Evolutionary conservation across 2,329 filamentous ascomycete species (phyloP).

Genomic region (Aspergillus versicolor): DNA sequence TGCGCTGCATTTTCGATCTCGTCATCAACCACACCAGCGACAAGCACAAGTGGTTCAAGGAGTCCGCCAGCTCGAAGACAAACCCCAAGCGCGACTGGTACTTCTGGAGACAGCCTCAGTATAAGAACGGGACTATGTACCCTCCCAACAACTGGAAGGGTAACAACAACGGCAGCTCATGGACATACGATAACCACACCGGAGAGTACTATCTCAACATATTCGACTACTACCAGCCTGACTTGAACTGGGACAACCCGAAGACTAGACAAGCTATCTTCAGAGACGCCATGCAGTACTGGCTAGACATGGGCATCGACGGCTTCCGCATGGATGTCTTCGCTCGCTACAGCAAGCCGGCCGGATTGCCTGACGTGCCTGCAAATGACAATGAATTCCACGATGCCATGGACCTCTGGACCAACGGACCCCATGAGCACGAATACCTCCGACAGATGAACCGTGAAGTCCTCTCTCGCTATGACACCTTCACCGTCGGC

Average conservation of each 20-base stretch:
- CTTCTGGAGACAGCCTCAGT: constrained; percentile 55
- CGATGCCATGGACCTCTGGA: constrained; percentile 57
- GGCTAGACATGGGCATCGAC: constrained; percentile 70
- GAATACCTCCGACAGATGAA: constrained; percentile 71
- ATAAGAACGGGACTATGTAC: constrained; percentile 59
- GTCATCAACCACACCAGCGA: constrained; percentile 76
- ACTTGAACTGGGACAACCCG: constrained; percentile 80
- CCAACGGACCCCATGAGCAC: constrained; percentile 68
- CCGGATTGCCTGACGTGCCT: constrained; percentile 48
- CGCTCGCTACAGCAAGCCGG: constrained; percentile 68
- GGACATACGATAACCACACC: constrained; percentile 39
- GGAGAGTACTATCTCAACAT: constrained; percentile 74
- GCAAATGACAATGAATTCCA: constrained; percentile 48
- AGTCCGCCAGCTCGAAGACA: constrained; percentile 58
- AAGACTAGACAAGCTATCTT: constrained; percentile 68
- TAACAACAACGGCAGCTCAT: no score
- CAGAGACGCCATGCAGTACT: constrained; percentile 70
- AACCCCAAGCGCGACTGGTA: constrained; percentile 66
- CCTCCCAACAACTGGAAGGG: constrained; percentile 69
- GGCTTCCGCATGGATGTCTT: constrained; percentile 73
- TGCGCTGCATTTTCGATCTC: constrained; percentile 71
- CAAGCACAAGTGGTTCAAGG: constrained; percentile 68
- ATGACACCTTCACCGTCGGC: constrained; percentile 65
- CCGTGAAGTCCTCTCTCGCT: constrained; percentile 53
- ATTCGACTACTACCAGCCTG: constrained; percentile 72